Base-by-base conservation (phyloP, 345 rosid genomes). In the Salix caprea region DNA sequence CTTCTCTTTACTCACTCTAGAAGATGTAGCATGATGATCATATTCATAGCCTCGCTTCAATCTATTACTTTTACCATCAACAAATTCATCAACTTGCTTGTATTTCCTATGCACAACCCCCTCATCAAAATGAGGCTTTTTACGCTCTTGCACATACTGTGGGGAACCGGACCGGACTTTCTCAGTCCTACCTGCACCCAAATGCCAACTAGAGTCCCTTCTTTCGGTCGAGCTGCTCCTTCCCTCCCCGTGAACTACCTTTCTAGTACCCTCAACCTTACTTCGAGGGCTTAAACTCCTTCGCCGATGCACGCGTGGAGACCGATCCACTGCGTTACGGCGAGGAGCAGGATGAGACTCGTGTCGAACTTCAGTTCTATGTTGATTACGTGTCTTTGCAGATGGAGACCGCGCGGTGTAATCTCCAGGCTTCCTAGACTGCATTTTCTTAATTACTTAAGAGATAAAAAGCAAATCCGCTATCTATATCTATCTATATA, bases 201-300 rank as follows among this genome's bases (percentile, higher is more conserved):
- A 39, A 75, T 64, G 83, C 88, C 80, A 73, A 56, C 70, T 75
- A 82, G 76, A 40, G 14, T 80, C 84, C 79, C 79, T 88, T 61
- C 86, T 83, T 62, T 83, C 84, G 48, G 30, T 64, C 0, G 84
- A 83, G 65, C 80, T 72, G 50, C 82, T 72, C 75, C 74, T 79
- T 65, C 74, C 72, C 50, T 85, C 83, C 6, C 71, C 66, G 58
- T 65, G 56, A 48, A 48, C 61, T 74, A 70, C 74, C 74, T 82
- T 82, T 74, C 82, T 77, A 72, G 85, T 83, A 30, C 69, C 81
- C 70, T 86, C 87, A 40, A 44, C 69, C 48, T 83, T 65, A 71
- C 48, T 7, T 37, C 50, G 70, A 16, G 88, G 89, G 76, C 89
- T 89, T 78, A 75, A 74, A 39, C 87, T 89, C 84, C 90, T 79